Conservation (phyloP, 768 basidiomycete species). For the Suillus weaverae region DNA sequence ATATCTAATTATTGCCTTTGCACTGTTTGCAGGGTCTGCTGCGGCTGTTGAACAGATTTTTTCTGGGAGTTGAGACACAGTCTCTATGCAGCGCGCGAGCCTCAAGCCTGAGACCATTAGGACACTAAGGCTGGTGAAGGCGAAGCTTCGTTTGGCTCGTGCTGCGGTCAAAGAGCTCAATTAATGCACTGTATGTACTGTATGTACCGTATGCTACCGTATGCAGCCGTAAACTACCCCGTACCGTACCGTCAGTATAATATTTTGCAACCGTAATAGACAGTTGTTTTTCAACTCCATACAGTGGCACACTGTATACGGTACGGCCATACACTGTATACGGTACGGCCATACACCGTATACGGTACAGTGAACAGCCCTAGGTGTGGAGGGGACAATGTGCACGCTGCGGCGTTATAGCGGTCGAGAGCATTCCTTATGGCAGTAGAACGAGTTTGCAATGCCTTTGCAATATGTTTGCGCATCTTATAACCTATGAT, state of each 20-base stretch:
- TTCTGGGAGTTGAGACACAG: background rate
- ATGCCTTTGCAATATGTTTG: too few species aligned
- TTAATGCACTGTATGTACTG: background rate
- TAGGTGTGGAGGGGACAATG: too few species aligned
- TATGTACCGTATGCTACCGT: too few species aligned
- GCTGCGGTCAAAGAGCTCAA: background rate
- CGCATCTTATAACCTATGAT: too few species aligned
- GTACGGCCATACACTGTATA: too few species aligned
- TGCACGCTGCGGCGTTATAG: too few species aligned
- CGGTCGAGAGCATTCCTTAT: too few species aligned
- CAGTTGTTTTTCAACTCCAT: background rate
- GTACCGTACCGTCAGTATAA: background rate
- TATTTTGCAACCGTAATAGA: background rate
- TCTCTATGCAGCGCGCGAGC: background rate
- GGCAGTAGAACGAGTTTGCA: too few species aligned
- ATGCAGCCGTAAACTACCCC: background rate
- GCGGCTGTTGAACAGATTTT: background rate
- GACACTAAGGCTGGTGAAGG: background rate
- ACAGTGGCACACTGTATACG: background rate
- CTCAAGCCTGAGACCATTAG: conserved; percentile 1
- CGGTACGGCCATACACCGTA: too few species aligned
- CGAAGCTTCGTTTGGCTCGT: background rate
- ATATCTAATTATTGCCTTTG: background rate
- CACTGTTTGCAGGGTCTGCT: background rate
- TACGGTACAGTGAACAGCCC: background rate